These are phyloP conservation scores for Iberis pinnata DNA, from an alignment of 345 rosid species.

Conservation along the genomic window DNA sequence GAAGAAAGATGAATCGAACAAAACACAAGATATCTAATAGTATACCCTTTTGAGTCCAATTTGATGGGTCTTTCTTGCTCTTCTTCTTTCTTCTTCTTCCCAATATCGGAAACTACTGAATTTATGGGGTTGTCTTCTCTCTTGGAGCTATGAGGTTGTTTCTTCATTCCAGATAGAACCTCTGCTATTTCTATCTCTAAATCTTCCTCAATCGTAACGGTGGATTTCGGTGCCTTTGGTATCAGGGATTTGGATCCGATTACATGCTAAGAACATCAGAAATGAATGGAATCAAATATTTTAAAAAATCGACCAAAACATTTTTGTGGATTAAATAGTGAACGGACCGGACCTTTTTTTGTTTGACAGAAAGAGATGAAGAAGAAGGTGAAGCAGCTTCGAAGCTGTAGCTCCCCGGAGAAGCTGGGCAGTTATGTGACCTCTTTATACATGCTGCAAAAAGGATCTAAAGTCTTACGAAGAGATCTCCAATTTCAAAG, in stretches of 20 bases:
- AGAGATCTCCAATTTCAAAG: not conserved
- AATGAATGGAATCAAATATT: not conserved
- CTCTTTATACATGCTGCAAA: conserved; percentile 48
- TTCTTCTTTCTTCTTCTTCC: too few species aligned
- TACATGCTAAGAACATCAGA: conserved; percentile 19
- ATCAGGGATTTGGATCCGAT: conserved; percentile 36
- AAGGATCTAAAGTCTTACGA: not conserved
- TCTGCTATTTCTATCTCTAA: conserved; percentile 65
- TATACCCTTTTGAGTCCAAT: conserved; percentile 38
- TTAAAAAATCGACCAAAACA: not conserved
- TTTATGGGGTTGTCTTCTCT: too few species aligned
- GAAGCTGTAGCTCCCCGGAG: conserved; percentile 37
- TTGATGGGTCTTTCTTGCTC: too few species aligned
- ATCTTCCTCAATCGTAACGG: conserved; percentile 39
- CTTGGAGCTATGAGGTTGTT: conserved; percentile 34
- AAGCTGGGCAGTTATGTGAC: conserved; percentile 44
- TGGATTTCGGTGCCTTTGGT: conserved; percentile 34
- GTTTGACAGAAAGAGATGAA: conserved; percentile 38
- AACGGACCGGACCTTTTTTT: conserved; percentile 40
- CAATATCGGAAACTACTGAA: too few species aligned
- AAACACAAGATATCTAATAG: conserved; percentile 1
- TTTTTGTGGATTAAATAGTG: not conserved
- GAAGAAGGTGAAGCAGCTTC: conserved; percentile 40
- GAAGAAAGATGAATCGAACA: not conserved
- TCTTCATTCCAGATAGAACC: conserved; percentile 46